Percentiles rank a stretch among this genome's conserved stretches.
Conservation (phyloP, 2,329 filamentous ascomycete species). For the Hypoxylon sp. region DNA sequence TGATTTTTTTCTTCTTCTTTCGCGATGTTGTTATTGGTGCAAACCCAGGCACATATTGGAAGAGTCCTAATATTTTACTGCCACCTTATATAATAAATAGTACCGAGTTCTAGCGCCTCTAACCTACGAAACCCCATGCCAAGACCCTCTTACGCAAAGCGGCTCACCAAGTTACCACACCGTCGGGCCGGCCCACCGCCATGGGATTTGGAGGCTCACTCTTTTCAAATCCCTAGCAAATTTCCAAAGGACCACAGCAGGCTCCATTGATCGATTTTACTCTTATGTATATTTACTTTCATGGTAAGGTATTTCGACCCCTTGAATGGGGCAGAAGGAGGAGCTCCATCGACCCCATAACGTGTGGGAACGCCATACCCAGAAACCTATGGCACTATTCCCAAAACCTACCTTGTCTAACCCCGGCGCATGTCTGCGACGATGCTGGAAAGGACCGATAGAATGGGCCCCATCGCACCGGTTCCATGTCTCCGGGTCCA, state of each 20-base stretch:
- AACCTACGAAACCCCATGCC: neutral
- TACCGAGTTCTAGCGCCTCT: too few relatives aligned
- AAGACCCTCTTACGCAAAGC: too few relatives aligned
- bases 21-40: too few relatives aligned
- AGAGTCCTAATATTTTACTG: too few relatives aligned
- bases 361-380: too few relatives aligned
- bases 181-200: slow-evolving; percentile 28
- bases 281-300: neutral
- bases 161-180: slow-evolving; percentile 1
- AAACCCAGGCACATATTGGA: too few relatives aligned
- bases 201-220: slow-evolving; percentile 17
- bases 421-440: slow-evolving; percentile 20
- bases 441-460: slow-evolving; percentile 31
- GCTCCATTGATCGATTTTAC: neutral
- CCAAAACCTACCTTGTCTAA: neutral
- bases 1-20: too few relatives aligned
- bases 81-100: too few relatives aligned
- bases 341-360: too few relatives aligned
- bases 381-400: too few relatives aligned
- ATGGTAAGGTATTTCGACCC: neutral
- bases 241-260: slow-evolving; percentile 12
- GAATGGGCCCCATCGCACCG: slow-evolving; percentile 20
- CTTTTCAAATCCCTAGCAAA: slow-evolving; percentile 10
- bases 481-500: slow-evolving; percentile 26
- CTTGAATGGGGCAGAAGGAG: neutral